phyloP scores from a whole-genome alignment of 177 flowering plant species.

The Vitis hybrid region DNA sequence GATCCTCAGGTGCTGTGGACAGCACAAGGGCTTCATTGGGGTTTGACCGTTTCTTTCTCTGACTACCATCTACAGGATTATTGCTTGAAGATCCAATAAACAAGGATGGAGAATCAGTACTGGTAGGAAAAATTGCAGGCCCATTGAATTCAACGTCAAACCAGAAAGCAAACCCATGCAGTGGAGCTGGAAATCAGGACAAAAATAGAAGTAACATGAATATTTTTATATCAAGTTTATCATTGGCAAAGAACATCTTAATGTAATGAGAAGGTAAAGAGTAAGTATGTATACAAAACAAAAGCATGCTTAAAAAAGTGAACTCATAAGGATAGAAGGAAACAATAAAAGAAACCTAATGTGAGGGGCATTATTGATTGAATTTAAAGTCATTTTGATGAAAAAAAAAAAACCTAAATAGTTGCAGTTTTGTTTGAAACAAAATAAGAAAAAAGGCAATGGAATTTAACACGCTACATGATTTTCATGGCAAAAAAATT shows the following conservation, averaged over 20 bases:
- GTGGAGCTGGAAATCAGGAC: constrained; percentile 57
- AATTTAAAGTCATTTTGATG: no score
- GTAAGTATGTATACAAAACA: no score
- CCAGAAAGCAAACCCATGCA: constrained; percentile 99
- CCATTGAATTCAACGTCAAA: constrained; percentile 87
- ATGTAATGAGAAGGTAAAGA: no score
- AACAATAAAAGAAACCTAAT: neutral
- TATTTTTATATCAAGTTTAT: no score
- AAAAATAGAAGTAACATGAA: neutral
- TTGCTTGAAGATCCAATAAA: constrained; percentile 21
- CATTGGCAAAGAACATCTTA: no score
- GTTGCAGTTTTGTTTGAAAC: no score
- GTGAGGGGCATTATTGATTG: no score
- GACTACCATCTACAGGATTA: constrained; percentile 32
- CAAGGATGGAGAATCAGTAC: constrained; percentile 23
- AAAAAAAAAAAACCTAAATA: no score
- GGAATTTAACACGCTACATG: no score
- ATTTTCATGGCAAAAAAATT: no score
- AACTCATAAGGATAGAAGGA: neutral
- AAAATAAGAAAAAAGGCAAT: no score
- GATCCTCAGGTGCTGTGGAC: constrained; percentile 98
- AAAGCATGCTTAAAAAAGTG: no score
- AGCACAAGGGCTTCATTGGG: constrained; percentile 66
- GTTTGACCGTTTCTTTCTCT: constrained; percentile 63
- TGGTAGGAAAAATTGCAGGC: constrained; percentile 34